A percentile compares a stretch with the other conserved stretches of the same genome.
These are phyloP conservation scores for Musa schizocarpa DNA, from an alignment of 176 grass and related monocot genomes.

Conservation along the genomic window DNA sequence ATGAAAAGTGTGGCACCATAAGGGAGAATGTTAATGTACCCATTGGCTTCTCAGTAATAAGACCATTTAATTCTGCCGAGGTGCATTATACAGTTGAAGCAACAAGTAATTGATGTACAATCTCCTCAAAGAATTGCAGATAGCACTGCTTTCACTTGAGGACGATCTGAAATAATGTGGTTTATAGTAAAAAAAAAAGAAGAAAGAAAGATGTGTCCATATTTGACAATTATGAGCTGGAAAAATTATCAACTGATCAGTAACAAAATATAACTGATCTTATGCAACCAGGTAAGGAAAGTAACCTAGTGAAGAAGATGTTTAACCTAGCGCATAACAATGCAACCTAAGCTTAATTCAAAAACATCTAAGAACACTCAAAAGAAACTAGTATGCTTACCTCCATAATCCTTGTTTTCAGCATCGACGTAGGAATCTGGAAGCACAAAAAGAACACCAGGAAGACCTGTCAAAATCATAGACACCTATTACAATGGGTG, in stretches of 20 bases:
- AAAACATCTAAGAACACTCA: neutral
- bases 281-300: no score
- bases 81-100: neutral
- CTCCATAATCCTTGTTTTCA: slow-evolving; percentile 94
- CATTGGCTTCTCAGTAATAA: slow-evolving; percentile 12
- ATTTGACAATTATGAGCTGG: neutral
- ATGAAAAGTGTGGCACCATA: no score
- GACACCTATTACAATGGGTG: neutral
- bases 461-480: slow-evolving; percentile 40
- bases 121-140: neutral
- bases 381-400: slow-evolving; percentile 22
- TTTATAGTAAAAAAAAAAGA: neutral
- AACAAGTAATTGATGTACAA: neutral
- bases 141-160: no score
- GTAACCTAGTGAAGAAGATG: no score
- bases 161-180: neutral
- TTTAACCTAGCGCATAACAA: no score
- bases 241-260: neutral
- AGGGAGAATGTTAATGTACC: neutral
- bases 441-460: slow-evolving; percentile 90
- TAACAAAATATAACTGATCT: no score
- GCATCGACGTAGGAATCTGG: slow-evolving; percentile 98
- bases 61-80: neutral
- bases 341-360: no score
- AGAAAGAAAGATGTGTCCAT: no score